Percentiles rank a stretch among this genome's conserved stretches.
These are phyloP conservation scores for Haematococcus lacustris DNA, from an alignment of 139 green algal species.

Conservation along the genomic window DNA sequence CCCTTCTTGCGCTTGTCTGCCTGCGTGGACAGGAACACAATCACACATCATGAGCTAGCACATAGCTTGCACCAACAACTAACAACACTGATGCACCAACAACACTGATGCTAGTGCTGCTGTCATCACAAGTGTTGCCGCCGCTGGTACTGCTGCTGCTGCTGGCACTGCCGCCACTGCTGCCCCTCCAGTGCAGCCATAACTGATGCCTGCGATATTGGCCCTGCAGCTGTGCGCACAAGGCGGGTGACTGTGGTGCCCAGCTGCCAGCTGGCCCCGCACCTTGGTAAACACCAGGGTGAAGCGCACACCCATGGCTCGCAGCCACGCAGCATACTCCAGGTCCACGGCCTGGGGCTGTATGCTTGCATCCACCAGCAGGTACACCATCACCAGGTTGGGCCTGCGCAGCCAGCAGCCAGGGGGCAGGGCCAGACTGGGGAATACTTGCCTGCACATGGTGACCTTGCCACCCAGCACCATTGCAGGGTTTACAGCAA, in stretches of 20 bases:
- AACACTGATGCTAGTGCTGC: neutral
- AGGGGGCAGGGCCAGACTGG: too few relatives aligned
- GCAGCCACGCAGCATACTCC: constrained; percentile 75
- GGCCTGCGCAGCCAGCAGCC: constrained; percentile 6
- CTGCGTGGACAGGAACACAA: neutral
- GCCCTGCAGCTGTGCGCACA: neutral
- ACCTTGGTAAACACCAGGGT: constrained; percentile 53
- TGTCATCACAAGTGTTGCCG: neutral
- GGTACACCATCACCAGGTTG: constrained; percentile 81
- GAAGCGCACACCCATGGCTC: constrained; percentile 63
- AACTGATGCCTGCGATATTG: neutral
- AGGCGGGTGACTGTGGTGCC: neutral
- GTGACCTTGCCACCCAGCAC: too few relatives aligned
- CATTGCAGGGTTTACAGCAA: too few relatives aligned
- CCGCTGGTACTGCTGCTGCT: neutral
- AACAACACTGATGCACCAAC: neutral
- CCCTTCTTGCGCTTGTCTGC: constrained; percentile 10
- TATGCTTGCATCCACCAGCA: constrained; percentile 86
- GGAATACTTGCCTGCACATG: too few relatives aligned
- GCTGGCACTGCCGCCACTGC: neutral
- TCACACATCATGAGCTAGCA: neutral
- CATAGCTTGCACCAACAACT: neutral
- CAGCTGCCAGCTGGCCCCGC: neutral
- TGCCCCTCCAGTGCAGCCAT: neutral
- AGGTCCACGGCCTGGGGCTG: constrained; percentile 77